Evolutionary conservation across 148 eudicot genomes (phyloP).

Genomic region (Camellia japonica): DNA sequence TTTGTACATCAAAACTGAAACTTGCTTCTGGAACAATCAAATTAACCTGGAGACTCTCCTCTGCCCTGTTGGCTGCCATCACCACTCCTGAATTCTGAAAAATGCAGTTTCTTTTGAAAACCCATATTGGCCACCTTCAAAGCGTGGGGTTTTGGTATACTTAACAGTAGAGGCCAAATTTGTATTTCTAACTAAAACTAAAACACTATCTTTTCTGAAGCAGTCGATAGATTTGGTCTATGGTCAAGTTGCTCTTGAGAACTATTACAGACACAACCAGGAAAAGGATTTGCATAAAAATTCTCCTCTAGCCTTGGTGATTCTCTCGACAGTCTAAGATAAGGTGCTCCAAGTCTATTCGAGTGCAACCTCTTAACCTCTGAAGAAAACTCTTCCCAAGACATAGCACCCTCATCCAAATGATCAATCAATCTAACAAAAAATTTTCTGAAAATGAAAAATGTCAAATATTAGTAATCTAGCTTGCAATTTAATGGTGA

Average conservation of each 20-base stretch:
- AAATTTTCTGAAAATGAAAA: slow-evolving; percentile 28
- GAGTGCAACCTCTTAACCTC: slow-evolving; percentile 48
- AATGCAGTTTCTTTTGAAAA: not conserved
- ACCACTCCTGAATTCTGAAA: not conserved
- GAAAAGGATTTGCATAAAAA: slow-evolving; percentile 71
- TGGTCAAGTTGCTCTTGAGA: slow-evolving; percentile 14
- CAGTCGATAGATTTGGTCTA: slow-evolving; percentile 5
- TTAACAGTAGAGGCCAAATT: too few species aligned
- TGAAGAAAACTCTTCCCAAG: slow-evolving; percentile 53
- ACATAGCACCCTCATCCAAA: slow-evolving; percentile 43
- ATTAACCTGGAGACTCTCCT: not conserved
- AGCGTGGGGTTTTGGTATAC: slow-evolving; percentile 3
- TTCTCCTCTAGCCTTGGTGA: slow-evolving; percentile 54
- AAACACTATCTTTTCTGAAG: slow-evolving; percentile 21
- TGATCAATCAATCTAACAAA: slow-evolving; percentile 54
- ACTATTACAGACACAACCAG: slow-evolving; percentile 62
- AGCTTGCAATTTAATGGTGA: not conserved
- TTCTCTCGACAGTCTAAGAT: slow-evolving; percentile 35
- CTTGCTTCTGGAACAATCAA: slow-evolving; percentile 11
- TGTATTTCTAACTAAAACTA: slow-evolving; percentile 4
- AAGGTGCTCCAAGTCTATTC: slow-evolving; percentile 48
- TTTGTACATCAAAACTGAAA: slow-evolving; percentile 2
- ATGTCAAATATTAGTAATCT: not conserved
- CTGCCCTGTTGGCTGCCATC: not conserved
- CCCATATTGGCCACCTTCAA: slow-evolving; percentile 1